Conservation (phyloP, 2,329 filamentous ascomycete genomes). For the Trichoderma polysporum region DNA sequence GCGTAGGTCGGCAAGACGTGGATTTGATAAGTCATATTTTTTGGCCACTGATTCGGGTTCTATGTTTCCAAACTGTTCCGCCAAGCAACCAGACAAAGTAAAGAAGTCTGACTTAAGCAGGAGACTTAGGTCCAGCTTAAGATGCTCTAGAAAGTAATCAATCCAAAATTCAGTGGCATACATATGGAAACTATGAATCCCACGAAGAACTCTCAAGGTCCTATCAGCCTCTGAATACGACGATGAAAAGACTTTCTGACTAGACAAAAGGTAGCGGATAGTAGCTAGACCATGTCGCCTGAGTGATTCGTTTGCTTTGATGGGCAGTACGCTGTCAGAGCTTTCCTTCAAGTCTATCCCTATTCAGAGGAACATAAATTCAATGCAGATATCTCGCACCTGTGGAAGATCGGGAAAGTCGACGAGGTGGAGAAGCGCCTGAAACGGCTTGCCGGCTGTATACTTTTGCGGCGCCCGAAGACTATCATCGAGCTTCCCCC, state of each 20-base stretch:
- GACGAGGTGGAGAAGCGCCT: constrained; percentile 41
- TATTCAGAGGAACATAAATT: constrained; percentile 41
- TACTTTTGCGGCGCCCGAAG: constrained; percentile 44
- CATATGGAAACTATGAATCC: constrained; percentile 18
- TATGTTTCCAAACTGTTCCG: not conserved
- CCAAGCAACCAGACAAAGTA: not conserved
- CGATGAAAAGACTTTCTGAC: not conserved
- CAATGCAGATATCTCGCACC: constrained; percentile 37
- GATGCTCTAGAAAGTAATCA: constrained; percentile 2
- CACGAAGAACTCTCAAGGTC: not conserved
- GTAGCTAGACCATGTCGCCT: constrained; percentile 4
- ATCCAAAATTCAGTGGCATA: constrained; percentile 21
- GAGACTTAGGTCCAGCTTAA: not conserved
- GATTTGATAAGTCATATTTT: not conserved
- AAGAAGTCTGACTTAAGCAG: not conserved
- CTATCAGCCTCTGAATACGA: not conserved
- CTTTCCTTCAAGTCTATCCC: constrained; percentile 39
- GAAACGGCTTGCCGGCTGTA: constrained; percentile 38
- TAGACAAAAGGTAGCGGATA: constrained; percentile 4
- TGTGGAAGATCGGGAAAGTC: constrained; percentile 40
- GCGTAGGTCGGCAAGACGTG: not conserved
- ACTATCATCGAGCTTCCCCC: constrained; percentile 39
- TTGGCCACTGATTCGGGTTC: not conserved
- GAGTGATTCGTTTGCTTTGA: not conserved
- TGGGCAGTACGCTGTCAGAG: not conserved